Evolutionary conservation across 2,329 filamentous ascomycete genomes (phyloP).

Genomic region (Aspergillus proliferans): DNA sequence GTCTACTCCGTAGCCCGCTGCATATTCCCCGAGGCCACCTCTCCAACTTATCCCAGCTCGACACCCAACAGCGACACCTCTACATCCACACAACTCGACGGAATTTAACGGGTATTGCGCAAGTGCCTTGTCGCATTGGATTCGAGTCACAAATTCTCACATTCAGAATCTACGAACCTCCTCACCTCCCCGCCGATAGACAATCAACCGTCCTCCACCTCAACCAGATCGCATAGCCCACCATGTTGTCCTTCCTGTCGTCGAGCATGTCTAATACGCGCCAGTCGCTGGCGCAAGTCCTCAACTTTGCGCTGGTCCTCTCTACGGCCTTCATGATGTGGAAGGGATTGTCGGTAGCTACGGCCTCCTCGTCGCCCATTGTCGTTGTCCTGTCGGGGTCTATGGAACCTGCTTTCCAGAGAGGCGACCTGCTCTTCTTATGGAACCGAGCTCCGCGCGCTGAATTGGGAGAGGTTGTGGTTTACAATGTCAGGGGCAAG

Average conservation of each 20-base stretch:
- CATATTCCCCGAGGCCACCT: too few species aligned
- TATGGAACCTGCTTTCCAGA: slow-evolving; percentile 63
- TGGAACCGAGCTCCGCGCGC: slow-evolving; percentile 59
- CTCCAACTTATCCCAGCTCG: too few species aligned
- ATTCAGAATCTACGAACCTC: slow-evolving; percentile 4
- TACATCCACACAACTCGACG: too few species aligned
- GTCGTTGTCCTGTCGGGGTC: slow-evolving; percentile 61
- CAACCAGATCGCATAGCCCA: slow-evolving; percentile 21
- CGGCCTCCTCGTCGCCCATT: slow-evolving; percentile 66
- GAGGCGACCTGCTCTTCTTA: slow-evolving; percentile 58
- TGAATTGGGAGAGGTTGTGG: slow-evolving; percentile 66
- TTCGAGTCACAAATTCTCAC: background rate
- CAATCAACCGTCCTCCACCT: background rate
- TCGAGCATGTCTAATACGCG: slow-evolving; percentile 60
- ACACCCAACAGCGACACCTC: too few species aligned
- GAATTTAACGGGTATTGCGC: too few species aligned
- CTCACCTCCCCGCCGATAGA: background rate
- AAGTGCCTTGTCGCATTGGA: too few species aligned
- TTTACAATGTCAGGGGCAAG: slow-evolving; percentile 84
- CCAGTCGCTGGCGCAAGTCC: slow-evolving; percentile 71
- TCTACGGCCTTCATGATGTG: slow-evolving; percentile 92
- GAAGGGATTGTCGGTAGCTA: slow-evolving; percentile 78
- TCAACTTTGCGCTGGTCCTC: slow-evolving; percentile 87
- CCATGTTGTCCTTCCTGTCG: slow-evolving; percentile 62
- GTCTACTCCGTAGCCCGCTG: too few species aligned